These are phyloP conservation scores for Pythium dissotocum DNA, from an alignment of 352 stramenopile genomes.

Conservation along the genomic window DNA sequence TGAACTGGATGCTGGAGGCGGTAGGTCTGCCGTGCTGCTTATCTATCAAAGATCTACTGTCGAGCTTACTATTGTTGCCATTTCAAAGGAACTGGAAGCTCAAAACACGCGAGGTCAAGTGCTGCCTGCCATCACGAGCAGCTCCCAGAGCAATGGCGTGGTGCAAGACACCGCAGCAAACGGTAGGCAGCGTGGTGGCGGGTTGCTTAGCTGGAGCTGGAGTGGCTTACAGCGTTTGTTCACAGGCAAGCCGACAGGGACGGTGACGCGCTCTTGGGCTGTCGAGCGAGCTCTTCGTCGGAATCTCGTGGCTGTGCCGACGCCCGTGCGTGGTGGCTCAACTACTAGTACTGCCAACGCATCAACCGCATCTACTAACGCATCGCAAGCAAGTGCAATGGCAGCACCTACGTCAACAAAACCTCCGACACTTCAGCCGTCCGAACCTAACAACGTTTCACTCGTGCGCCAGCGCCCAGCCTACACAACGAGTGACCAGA, in stretches of 20 bases:
- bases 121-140: not conserved
- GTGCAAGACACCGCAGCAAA: not conserved
- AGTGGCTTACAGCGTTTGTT: constrained; percentile 3
- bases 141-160: not conserved
- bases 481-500: constrained; percentile 3
- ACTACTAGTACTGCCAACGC: not conserved
- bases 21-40: constrained; percentile 24
- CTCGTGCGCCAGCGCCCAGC: not conserved
- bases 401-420: not conserved
- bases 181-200: not conserved
- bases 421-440: not conserved
- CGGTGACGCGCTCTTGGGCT: constrained; percentile 50
- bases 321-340: constrained; percentile 32
- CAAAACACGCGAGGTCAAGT: constrained; percentile 45
- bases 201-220: not conserved
- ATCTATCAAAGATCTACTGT: not conserved
- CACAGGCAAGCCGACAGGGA: constrained; percentile 5
- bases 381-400: not conserved
- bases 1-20: constrained; percentile 76
- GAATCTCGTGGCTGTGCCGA: constrained; percentile 44
- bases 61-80: not conserved
- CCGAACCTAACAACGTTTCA: not conserved
- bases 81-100: constrained; percentile 63
- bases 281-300: constrained; percentile 52
- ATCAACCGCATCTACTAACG: not conserved